A percentile compares a stretch with the other conserved stretches of the same genome.
phyloP scores from a whole-genome alignment of 2,329 filamentous ascomycete genomes.

The Gaeumannomyces sp. region DNA sequence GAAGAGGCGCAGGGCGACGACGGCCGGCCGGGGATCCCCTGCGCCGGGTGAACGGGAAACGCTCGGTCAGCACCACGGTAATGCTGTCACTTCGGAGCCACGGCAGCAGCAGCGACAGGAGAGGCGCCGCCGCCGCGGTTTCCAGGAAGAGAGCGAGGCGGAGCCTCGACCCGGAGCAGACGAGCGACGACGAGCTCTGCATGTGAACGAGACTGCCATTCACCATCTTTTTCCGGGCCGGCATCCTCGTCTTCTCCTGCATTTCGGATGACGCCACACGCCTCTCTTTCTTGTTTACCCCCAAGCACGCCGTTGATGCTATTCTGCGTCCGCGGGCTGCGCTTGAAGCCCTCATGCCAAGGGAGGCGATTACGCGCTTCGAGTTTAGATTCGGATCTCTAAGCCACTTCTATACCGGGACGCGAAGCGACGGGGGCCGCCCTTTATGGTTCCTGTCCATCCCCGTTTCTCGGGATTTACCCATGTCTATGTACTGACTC shows the following conservation, averaged over 20 bases:
- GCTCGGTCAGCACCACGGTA: not conserved
- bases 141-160: not conserved
- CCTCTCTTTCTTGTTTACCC: not conserved
- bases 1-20: conserved; percentile 6
- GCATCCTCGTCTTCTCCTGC: no score
- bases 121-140: not conserved
- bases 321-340: not conserved
- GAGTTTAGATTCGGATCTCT: no score
- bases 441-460: no score
- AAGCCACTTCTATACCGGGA: no score
- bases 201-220: conserved; percentile 10
- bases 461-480: not conserved
- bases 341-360: not conserved
- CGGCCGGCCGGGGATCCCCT: not conserved
- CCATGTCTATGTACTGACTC: not conserved
- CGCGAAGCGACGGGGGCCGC: no score
- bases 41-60: not conserved
- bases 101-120: not conserved
- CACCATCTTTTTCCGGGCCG: no score
- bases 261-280: not conserved
- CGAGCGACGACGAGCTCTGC: conserved; percentile 17
- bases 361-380: no score
- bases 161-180: not conserved
- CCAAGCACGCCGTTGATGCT: not conserved
- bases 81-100: not conserved